phyloP scores from a whole-genome alignment of 2,329 filamentous ascomycete species.

The Paecilomyces dactylethromorphus region DNA sequence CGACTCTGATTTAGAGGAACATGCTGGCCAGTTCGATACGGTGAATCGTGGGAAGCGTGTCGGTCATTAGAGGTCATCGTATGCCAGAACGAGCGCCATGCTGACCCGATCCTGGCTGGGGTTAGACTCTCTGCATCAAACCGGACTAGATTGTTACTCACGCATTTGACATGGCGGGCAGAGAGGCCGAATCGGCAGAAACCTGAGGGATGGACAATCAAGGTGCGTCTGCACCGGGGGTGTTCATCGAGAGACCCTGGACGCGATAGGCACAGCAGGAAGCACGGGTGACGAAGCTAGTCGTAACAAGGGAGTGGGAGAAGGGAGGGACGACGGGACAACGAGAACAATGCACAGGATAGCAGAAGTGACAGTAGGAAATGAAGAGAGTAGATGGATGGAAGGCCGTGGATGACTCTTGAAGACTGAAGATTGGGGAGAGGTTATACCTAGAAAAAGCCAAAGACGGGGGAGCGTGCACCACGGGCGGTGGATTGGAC shows the following conservation, averaged over 20 bases:
- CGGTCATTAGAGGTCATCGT: constrained; percentile 74
- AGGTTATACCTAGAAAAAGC: not conserved
- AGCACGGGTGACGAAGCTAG: not conserved
- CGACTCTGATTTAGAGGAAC: constrained; percentile 79
- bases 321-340: not conserved
- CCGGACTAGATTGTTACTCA: not conserved
- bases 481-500: not conserved
- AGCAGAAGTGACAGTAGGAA: not conserved
- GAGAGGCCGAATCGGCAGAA: not conserved
- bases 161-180: constrained; percentile 4
- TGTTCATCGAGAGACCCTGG: not conserved
- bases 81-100: constrained; percentile 93
- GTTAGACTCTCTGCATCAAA: constrained; percentile 1
- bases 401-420: not conserved
- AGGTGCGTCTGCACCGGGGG: not conserved
- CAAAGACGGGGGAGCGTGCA: not conserved
- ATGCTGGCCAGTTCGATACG: constrained; percentile 84
- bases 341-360: not conserved
- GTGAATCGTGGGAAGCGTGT: constrained; percentile 86
- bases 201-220: not conserved
- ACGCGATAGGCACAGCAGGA: not conserved
- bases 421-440: not conserved
- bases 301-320: not conserved
- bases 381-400: not conserved
- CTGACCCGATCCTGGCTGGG: constrained; percentile 53